phyloP scores from a whole-genome alignment of 2,329 filamentous ascomycete species.

The Cercospora sojina region DNA sequence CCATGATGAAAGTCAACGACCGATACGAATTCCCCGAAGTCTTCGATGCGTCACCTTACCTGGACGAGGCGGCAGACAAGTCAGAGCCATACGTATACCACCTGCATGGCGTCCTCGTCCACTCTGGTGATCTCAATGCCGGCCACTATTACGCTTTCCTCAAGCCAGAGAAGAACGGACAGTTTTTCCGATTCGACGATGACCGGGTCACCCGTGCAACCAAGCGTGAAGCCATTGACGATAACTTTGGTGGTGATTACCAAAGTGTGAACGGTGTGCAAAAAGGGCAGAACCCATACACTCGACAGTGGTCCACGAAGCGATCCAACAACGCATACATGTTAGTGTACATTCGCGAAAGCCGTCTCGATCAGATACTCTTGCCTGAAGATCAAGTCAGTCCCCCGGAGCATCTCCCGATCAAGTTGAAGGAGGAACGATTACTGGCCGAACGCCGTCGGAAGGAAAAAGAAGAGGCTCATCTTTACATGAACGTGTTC shows the following conservation, averaged over 20 bases:
- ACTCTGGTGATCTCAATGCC: slow-evolving; percentile 94
- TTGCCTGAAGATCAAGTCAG: slow-evolving; percentile 72
- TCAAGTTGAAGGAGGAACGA: slow-evolving; percentile 77
- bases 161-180: slow-evolving; percentile 87
- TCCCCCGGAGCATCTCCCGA: slow-evolving; percentile 77
- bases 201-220: slow-evolving; percentile 96
- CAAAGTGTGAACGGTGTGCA: slow-evolving; percentile 50
- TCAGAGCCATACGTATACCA: slow-evolving; percentile 91
- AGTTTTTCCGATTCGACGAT: slow-evolving; percentile 97
- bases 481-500: slow-evolving; percentile 83
- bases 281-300: slow-evolving; percentile 63
- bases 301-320: slow-evolving; percentile 63
- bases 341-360: slow-evolving; percentile 94
- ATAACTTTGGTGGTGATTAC: slow-evolving; percentile 94
- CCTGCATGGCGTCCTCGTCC: slow-evolving; percentile 90
- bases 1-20: slow-evolving; percentile 98
- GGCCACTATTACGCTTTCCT: slow-evolving; percentile 98
- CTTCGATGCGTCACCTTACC: slow-evolving; percentile 81
- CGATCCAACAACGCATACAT: slow-evolving; percentile 90
- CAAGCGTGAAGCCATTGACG: slow-evolving; percentile 85
- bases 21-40: slow-evolving; percentile 84
- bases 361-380: slow-evolving; percentile 77
- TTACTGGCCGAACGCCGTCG: slow-evolving; percentile 70
- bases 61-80: slow-evolving; percentile 80
- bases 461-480: slow-evolving; percentile 90